Evolutionary conservation across 805 yeast species (phyloP).

Genomic region (Yarrowia divulgata): DNA sequence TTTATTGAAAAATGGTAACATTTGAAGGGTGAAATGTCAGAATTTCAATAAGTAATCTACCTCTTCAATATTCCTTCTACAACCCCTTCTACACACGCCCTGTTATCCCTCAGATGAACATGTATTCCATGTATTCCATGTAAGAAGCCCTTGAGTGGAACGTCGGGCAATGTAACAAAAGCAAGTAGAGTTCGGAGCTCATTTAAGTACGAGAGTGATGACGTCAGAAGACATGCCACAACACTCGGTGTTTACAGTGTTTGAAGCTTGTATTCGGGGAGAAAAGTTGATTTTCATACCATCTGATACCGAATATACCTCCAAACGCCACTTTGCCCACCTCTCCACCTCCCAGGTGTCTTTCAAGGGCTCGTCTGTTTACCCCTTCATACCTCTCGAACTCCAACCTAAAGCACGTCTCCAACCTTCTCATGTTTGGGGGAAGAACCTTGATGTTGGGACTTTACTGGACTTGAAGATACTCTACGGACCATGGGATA

Average conservation of each 20-base stretch:
- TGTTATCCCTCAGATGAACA: not conserved
- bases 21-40: too few species aligned
- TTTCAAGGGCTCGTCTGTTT: not conserved
- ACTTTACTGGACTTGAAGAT: slow-evolving; percentile 29
- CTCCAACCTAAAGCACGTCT: slow-evolving; percentile 25
- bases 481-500: slow-evolving; percentile 17
- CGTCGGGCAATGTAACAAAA: slow-evolving; percentile 14
- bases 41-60: too few species aligned
- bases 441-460: slow-evolving; percentile 13
- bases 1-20: too few species aligned
- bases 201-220: slow-evolving; percentile 20
- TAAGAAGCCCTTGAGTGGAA: not conserved
- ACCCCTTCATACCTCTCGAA: not conserved
- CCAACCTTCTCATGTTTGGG: slow-evolving; percentile 6
- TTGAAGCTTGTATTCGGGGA: not conserved
- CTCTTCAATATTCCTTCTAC: not conserved
- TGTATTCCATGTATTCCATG: slow-evolving; percentile 1
- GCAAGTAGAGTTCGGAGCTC: slow-evolving; percentile 23
- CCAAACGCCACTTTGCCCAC: not conserved
- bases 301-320: not conserved
- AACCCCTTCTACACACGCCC: not conserved
- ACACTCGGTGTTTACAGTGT: too few species aligned
- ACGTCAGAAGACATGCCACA: slow-evolving; percentile 2
- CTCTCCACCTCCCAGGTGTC: slow-evolving; percentile 2
- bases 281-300: not conserved